Percentiles rank a stretch among this genome's conserved stretches.
These are phyloP conservation scores for Sporothrix sp. DNA, from an alignment of 2,329 filamentous ascomycete species.

Conservation along the genomic window DNA sequence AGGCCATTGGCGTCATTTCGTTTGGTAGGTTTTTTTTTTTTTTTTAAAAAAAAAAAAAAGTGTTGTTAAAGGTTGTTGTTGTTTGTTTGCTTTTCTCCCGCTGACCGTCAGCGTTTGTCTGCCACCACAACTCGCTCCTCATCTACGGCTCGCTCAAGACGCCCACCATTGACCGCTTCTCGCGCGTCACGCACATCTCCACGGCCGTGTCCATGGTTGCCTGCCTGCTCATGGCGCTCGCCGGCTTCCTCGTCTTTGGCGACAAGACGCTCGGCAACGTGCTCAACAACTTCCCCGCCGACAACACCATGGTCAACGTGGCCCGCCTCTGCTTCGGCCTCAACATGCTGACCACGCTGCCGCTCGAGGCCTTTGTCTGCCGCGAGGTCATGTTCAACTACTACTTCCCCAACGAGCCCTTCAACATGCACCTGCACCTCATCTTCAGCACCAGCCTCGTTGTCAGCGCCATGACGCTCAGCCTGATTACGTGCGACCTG, in stretches of 20 bases:
- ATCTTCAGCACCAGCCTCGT: slow-evolving; percentile 79
- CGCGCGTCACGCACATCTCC: slow-evolving; percentile 86
- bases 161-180: slow-evolving; percentile 91
- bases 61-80: too few relatives aligned
- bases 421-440: slow-evolving; percentile 74
- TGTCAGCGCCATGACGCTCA: slow-evolving; percentile 64
- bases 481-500: slow-evolving; percentile 82
- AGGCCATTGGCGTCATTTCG: slow-evolving; percentile 94
- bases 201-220: slow-evolving; percentile 85
- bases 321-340: slow-evolving; percentile 91
- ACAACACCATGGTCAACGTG: slow-evolving; percentile 90
- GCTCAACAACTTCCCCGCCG: slow-evolving; percentile 88
- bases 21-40: slow-evolving; percentile 55
- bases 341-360: slow-evolving; percentile 97
- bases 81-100: too few relatives aligned
- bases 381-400: slow-evolving; percentile 93
- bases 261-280: slow-evolving; percentile 89
- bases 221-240: slow-evolving; percentile 77
- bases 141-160: slow-evolving; percentile 94
- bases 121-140: slow-evolving; percentile 89
- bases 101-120: slow-evolving; percentile 59
- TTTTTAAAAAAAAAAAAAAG: too few relatives aligned
- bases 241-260: slow-evolving; percentile 87
- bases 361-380: slow-evolving; percentile 94
- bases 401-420: slow-evolving; percentile 57